Percentiles rank a stretch among this genome's conserved stretches.
phyloP scores from a whole-genome alignment of 495 filamentous ascomycete species.

The Letharia lupina region DNA sequence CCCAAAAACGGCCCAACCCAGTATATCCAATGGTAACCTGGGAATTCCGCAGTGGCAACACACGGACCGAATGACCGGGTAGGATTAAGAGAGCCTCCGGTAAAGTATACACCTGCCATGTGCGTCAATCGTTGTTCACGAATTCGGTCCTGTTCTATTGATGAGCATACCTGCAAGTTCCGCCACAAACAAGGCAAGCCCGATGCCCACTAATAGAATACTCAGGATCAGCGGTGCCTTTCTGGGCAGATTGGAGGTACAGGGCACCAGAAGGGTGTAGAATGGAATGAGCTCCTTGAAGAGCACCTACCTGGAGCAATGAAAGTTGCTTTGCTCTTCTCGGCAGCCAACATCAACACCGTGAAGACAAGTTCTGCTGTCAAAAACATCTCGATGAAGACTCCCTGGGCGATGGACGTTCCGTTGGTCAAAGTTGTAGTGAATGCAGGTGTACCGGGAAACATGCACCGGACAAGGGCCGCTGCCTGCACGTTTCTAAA shows the following conservation, averaged over 20 bases:
- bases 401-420: slow-evolving; percentile 28
- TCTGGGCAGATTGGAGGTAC: neutral
- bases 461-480: slow-evolving; percentile 30
- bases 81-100: slow-evolving; percentile 65
- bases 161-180: slow-evolving; percentile 49
- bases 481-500: slow-evolving; percentile 20
- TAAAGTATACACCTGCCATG: slow-evolving; percentile 54
- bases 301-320: slow-evolving; percentile 34
- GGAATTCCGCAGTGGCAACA: slow-evolving; percentile 57
- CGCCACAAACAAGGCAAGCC: slow-evolving; percentile 60
- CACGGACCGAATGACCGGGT: slow-evolving; percentile 64
- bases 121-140: slow-evolving; percentile 3
- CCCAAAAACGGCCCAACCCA: slow-evolving; percentile 62
- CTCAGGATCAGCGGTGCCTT: slow-evolving; percentile 67
- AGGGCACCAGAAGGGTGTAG: neutral
- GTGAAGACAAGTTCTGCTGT: slow-evolving; percentile 37
- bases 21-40: slow-evolving; percentile 51
- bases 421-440: slow-evolving; percentile 25
- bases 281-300: neutral
- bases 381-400: slow-evolving; percentile 35
- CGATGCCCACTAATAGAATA: slow-evolving; percentile 51
- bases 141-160: neutral
- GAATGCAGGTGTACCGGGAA: slow-evolving; percentile 31
- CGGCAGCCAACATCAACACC: slow-evolving; percentile 37
- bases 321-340: slow-evolving; percentile 32